Evolutionary conservation across 2,329 filamentous ascomycete species (phyloP).

Genomic region (Xylaria hypoxylon): DNA sequence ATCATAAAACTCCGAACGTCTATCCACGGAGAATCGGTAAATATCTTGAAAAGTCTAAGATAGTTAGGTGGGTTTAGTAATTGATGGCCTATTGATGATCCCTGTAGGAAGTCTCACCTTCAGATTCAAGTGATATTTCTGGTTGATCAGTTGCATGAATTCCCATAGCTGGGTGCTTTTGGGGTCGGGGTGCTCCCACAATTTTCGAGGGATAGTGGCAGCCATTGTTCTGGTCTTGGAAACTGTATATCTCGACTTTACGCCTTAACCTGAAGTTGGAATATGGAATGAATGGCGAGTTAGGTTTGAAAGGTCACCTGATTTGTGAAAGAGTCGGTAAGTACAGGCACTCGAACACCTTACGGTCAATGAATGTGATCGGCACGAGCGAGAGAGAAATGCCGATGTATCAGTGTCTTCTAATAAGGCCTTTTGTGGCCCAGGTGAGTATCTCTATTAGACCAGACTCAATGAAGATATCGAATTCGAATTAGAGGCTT

Average conservation of each 20-base stretch:
- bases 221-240: slow-evolving; percentile 32
- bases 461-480: background rate
- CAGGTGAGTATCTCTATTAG: background rate
- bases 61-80: slow-evolving; percentile 16
- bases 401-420: background rate
- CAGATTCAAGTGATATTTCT: slow-evolving; percentile 65
- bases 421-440: background rate
- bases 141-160: slow-evolving; percentile 75
- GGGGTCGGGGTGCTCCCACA: slow-evolving; percentile 75
- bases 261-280: background rate
- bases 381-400: background rate
- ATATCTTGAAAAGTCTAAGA: slow-evolving; percentile 74
- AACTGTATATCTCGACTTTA: background rate
- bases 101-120: slow-evolving; percentile 58
- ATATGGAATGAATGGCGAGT: background rate
- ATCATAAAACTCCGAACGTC: slow-evolving; percentile 73
- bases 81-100: background rate
- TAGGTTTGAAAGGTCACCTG: background rate
- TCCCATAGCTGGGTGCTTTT: slow-evolving; percentile 72
- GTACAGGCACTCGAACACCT: background rate
- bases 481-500: background rate
- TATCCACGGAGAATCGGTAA: slow-evolving; percentile 74
- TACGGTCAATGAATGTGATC: background rate
- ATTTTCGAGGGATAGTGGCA: slow-evolving; percentile 64
- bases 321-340: background rate